Conservation (phyloP, 2,329 filamentous ascomycete species). For the Achaetomium macrosporum region DNA sequence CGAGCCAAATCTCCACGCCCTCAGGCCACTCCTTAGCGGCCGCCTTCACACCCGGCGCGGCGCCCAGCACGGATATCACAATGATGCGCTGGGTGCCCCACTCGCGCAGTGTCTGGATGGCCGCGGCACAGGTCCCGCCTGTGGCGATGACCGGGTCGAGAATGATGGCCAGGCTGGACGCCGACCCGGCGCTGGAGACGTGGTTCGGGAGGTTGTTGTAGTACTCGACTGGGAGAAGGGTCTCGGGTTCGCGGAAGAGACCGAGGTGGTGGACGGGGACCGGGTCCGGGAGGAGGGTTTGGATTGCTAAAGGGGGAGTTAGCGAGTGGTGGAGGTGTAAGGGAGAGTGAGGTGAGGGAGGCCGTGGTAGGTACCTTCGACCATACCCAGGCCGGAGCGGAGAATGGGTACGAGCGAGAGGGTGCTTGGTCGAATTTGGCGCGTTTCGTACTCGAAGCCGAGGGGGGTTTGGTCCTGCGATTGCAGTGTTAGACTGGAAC, state of each 20-base stretch:
- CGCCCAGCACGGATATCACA: slow-evolving; percentile 69
- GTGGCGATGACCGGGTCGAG: slow-evolving; percentile 93
- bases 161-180: slow-evolving; percentile 64
- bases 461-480: slow-evolving; percentile 69
- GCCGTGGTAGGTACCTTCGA: slow-evolving; percentile 55
- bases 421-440: slow-evolving; percentile 55
- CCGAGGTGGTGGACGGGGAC: slow-evolving; percentile 90
- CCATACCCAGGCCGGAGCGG: slow-evolving; percentile 86
- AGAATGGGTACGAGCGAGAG: slow-evolving; percentile 87
- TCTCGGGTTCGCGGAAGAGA: slow-evolving; percentile 84
- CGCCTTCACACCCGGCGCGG: slow-evolving; percentile 60
- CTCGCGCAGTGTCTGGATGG: slow-evolving; percentile 81
- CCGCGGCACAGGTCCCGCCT: slow-evolving; percentile 80
- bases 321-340: neutral
- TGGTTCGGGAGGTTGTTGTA: slow-evolving; percentile 94
- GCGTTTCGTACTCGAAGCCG: slow-evolving; percentile 66
- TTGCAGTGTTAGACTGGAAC: slow-evolving; percentile 1
- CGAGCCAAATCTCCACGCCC: slow-evolving; percentile 74
- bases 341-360: neutral
- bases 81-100: slow-evolving; percentile 86
- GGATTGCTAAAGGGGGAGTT: slow-evolving; percentile 51
- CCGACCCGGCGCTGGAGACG: slow-evolving; percentile 29
- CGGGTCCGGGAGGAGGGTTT: slow-evolving; percentile 71
- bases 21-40: slow-evolving; percentile 76
- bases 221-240: slow-evolving; percentile 87